phyloP scores from a whole-genome alignment of 345 rosid genomes.

The Populus simonii region DNA sequence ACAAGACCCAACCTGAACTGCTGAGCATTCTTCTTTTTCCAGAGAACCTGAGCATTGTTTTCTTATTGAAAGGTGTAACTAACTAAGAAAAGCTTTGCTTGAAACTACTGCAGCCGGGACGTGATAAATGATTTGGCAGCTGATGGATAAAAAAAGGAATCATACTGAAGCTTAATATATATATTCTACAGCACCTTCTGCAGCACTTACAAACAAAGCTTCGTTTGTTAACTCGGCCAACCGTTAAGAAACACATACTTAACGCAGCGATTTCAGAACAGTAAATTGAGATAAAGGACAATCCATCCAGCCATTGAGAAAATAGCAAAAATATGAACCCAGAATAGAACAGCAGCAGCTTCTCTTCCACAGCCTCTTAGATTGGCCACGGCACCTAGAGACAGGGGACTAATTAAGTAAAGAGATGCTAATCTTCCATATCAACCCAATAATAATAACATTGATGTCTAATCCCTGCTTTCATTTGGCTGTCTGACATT shows the following conservation, averaged over 20 bases:
- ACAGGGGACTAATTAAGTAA: not conserved
- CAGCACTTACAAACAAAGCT: not conserved
- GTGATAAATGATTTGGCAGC: not conserved
- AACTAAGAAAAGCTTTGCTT: not conserved
- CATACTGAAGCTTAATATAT: no score
- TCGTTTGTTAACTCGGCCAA: no score
- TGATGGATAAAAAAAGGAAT: not conserved
- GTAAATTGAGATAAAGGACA: conserved; percentile 74
- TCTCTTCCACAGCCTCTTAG: conserved; percentile 96
- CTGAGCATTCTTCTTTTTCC: not conserved
- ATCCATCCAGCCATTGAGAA: conserved; percentile 97
- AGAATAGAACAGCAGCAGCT: conserved; percentile 91
- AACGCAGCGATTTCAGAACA: conserved; percentile 41
- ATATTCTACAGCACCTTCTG: not conserved
- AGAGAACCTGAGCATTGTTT: not conserved
- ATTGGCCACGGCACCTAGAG: conserved; percentile 86
- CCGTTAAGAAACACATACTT: not conserved
- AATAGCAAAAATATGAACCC: conserved; percentile 95
- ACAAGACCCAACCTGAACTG: not conserved
- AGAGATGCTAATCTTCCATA: not conserved
- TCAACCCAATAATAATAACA: not conserved
- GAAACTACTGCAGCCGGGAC: not conserved
- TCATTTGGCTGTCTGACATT: not conserved
- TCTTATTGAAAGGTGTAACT: not conserved
- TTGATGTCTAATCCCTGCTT: not conserved